phyloP scores from a whole-genome alignment of 2,329 filamentous ascomycete species.

The Trichoderma sp. region DNA sequence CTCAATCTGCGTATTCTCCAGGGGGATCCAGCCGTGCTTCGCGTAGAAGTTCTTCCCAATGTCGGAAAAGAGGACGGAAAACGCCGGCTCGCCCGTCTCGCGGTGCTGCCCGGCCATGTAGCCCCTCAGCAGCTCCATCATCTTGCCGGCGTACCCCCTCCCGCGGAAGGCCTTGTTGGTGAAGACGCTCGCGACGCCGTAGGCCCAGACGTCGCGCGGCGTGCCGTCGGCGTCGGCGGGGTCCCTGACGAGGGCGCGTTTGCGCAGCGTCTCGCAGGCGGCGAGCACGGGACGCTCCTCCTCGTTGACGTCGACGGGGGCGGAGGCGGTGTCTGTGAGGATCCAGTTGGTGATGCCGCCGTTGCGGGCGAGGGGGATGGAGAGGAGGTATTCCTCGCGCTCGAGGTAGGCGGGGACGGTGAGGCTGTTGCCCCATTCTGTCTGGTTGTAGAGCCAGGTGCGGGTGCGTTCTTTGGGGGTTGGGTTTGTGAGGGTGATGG shows the following conservation, averaged over 20 bases:
- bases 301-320: conserved; percentile 27
- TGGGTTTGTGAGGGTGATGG: conserved; percentile 54
- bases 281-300: conserved; percentile 58
- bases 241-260: conserved; percentile 54
- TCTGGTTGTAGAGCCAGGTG: conserved; percentile 59
- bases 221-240: conserved; percentile 35
- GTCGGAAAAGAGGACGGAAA: conserved; percentile 83
- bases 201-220: conserved; percentile 59
- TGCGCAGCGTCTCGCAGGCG: conserved; percentile 65
- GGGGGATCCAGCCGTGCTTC: conserved; percentile 73
- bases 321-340: conserved; percentile 51
- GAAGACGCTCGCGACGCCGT: conserved; percentile 82
- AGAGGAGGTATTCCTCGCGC: conserved; percentile 60
- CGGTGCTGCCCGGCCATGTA: conserved; percentile 39
- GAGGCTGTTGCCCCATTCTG: conserved; percentile 62
- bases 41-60: conserved; percentile 85
- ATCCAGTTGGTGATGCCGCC: conserved; percentile 67
- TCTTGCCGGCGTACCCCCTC: conserved; percentile 74
- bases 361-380: conserved; percentile 59
- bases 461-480: conserved; percentile 56
- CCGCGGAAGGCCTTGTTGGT: conserved; percentile 68
- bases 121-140: conserved; percentile 67
- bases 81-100: conserved; percentile 48
- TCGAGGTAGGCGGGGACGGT: conserved; percentile 58
- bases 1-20: conserved; percentile 70